Percentiles rank a stretch among this genome's conserved stretches.
Conservation (phyloP, 2,329 filamentous ascomycete genomes). For the Colletotrichum tabaci region DNA sequence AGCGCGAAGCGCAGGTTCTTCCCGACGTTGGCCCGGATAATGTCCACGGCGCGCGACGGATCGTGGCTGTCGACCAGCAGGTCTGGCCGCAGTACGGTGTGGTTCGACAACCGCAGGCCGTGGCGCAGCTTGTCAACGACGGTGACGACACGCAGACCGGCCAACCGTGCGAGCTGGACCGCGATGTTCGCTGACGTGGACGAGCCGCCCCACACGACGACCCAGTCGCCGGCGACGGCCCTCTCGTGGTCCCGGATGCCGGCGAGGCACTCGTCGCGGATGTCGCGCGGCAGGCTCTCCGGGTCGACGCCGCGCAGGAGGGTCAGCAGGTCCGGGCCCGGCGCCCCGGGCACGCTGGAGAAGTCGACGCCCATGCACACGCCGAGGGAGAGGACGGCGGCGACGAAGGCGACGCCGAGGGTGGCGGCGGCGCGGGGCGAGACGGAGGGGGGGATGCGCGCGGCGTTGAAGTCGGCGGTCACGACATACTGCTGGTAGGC, state of each 20-base stretch:
- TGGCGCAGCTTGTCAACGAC: conserved; percentile 79
- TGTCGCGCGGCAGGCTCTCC: conserved; percentile 70
- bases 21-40: conserved; percentile 72
- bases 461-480: conserved; percentile 75
- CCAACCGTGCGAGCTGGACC: conserved; percentile 77
- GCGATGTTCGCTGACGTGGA: conserved; percentile 78
- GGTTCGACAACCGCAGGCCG: conserved; percentile 68
- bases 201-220: conserved; percentile 83
- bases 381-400: conserved; percentile 76
- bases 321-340: conserved; percentile 73
- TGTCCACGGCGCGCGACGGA: conserved; percentile 73
- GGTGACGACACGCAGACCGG: conserved; percentile 75
- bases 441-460: conserved; percentile 70
- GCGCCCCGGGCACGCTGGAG: conserved; percentile 63
- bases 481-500: conserved; percentile 80
- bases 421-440: conserved; percentile 71
- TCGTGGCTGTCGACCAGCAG: conserved; percentile 79
- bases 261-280: conserved; percentile 74
- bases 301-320: conserved; percentile 63
- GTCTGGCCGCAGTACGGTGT: conserved; percentile 65
- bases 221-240: conserved; percentile 74
- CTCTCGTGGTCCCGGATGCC: conserved; percentile 67
- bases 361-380: conserved; percentile 81
- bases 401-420: conserved; percentile 80
- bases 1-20: conserved; percentile 76